Percentiles rank a stretch among this genome's conserved stretches.
Conservation (phyloP, 1,284 basidiomycete genomes). For the Trichosporon sp. region DNA sequence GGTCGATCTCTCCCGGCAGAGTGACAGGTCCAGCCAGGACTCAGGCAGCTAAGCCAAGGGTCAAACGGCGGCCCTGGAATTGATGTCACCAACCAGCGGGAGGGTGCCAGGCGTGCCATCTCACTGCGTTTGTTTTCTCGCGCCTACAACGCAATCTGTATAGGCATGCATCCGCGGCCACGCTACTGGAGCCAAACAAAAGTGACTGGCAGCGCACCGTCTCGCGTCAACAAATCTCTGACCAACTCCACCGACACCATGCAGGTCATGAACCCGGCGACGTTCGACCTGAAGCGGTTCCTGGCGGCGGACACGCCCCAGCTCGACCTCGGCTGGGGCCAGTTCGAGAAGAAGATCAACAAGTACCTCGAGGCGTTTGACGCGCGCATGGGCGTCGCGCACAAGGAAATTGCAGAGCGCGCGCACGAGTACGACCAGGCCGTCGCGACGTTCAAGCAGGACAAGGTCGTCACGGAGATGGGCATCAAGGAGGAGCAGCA, state of each 20-base stretch:
- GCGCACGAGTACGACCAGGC: not conserved
- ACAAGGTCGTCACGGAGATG: conserved; percentile 39
- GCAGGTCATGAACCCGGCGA: not conserved
- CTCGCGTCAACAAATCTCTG: not conserved
- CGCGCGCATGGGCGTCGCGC: conserved; percentile 1
- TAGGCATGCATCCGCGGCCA: not conserved
- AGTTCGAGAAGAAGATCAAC: conserved; percentile 36
- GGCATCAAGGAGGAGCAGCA: conserved; percentile 41
- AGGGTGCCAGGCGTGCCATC: not conserved
- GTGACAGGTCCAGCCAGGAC: not conserved
- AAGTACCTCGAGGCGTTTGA: conserved; percentile 45
- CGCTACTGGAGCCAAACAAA: not conserved
- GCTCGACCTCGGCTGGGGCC: conserved; percentile 38
- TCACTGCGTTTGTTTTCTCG: not conserved
- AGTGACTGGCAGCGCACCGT: not conserved
- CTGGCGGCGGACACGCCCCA: conserved; percentile 14
- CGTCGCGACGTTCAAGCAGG: conserved; percentile 13
- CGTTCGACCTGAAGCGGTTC: conserved; percentile 1
- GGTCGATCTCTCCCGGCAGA: not conserved
- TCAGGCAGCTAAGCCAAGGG: not conserved
- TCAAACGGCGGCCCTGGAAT: not conserved
- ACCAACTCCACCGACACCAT: not conserved
- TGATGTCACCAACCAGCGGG: not conserved
- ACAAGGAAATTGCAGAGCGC: not conserved
- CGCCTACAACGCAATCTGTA: not conserved